phyloP scores from a whole-genome alignment of 257 asterid genomes.

The Nicotiana benthamiana region DNA sequence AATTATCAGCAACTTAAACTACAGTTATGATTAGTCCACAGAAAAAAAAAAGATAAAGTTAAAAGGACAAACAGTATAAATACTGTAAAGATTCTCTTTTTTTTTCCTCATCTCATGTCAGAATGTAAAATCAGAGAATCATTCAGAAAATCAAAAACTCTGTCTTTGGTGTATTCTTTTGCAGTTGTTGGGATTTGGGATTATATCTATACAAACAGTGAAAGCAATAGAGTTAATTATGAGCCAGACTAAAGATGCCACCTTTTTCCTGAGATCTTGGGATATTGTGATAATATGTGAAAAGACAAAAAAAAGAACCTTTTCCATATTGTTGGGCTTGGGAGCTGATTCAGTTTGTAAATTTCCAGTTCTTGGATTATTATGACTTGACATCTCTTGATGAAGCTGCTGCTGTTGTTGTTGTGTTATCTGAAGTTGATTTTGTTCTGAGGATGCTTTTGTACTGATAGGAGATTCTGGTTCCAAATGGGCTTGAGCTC shows the following conservation, averaged over 20 bases:
- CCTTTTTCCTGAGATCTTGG: constrained; percentile 31
- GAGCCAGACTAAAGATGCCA: constrained; percentile 14
- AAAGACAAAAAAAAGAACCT: constrained; percentile 29
- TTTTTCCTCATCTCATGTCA: constrained; percentile 10
- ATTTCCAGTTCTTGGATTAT: constrained; percentile 26
- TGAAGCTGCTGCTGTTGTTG: neutral
- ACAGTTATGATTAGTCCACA: constrained; percentile 19
- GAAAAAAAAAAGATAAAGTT: neutral
- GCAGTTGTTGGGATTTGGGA: constrained; percentile 34
- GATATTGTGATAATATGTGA: constrained; percentile 13
- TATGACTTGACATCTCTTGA: constrained; percentile 23
- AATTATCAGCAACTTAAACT: constrained; percentile 36
- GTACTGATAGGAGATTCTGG: constrained; percentile 68
- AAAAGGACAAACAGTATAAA: constrained; percentile 19
- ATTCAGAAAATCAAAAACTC: constrained; percentile 20
- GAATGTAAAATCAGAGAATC: constrained; percentile 31
- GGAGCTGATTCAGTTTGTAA: constrained; percentile 28
- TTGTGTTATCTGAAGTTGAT: constrained; percentile 28
- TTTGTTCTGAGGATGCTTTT: constrained; percentile 29
- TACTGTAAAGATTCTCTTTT: constrained; percentile 53
- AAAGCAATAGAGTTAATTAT: neutral
- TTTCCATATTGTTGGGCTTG: constrained; percentile 40
- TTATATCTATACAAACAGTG: neutral
- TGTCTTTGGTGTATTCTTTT: constrained; percentile 22
- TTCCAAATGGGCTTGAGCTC: constrained; percentile 37